Conservation (phyloP, 163 green algal genomes). For the Scenedesmus sp. region DNA sequence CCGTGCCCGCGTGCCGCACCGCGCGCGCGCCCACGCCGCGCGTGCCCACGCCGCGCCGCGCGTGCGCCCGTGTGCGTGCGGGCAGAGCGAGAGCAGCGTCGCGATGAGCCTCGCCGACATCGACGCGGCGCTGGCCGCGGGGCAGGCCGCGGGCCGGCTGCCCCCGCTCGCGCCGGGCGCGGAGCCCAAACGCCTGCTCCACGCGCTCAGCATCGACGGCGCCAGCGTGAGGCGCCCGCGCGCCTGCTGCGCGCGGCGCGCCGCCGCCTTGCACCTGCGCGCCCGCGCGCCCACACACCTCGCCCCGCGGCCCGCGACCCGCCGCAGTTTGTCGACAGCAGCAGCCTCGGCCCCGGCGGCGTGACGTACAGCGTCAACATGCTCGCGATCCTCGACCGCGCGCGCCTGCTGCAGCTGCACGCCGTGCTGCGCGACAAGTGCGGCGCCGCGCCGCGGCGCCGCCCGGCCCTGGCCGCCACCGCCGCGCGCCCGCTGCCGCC, state of each 20-base stretch:
- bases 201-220: constrained; percentile 12
- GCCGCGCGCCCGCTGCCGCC: too few species aligned
- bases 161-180: neutral
- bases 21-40: too few species aligned
- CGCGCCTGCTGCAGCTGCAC: constrained; percentile 62
- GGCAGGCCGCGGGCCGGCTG: constrained; percentile 7
- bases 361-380: constrained; percentile 56
- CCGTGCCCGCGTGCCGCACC: too few species aligned
- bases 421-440: constrained; percentile 64
- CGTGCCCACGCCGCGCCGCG: too few species aligned
- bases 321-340: neutral
- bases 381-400: constrained; percentile 32
- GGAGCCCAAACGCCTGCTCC: neutral
- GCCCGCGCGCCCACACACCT: too few species aligned
- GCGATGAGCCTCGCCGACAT: constrained; percentile 5
- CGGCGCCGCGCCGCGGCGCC: constrained; percentile 8
- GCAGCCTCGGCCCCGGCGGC: constrained; percentile 26
- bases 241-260: too few species aligned
- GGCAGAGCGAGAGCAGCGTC: too few species aligned
- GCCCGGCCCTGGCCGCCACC: too few species aligned
- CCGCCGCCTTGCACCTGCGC: too few species aligned
- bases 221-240: neutral
- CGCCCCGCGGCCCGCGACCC: neutral
- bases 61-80: too few species aligned
- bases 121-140: neutral